Evolutionary conservation across 129 eudicot species (phyloP), one percentile per base, ranked within the genome.

Genomic region (Helianthus tuberosus): DNA sequence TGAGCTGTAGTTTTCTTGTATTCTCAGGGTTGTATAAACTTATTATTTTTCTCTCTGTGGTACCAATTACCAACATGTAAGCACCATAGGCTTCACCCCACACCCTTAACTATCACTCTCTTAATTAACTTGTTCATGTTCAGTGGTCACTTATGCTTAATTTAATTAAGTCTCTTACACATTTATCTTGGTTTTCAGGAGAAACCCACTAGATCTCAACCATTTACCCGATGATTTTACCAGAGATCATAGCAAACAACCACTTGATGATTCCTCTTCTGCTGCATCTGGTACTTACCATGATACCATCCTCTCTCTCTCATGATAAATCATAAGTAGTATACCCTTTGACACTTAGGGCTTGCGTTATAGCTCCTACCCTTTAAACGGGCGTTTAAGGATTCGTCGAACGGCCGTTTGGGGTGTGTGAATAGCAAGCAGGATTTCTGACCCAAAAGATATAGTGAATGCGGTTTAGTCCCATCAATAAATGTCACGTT

Each of bases 151-250:
- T 57, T 51, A 52, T 46, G 52, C n/a, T 51, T 50, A 13, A 50
- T 14, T 51, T 14, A 51, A 50, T 52, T 16, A 8, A 35, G 63
- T 65, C 54, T 25, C 51, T 49, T 41, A 48, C 73, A n/a, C 38
- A 32, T 15, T 16, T 38, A 25, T 66, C 15, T 52, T 71, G 25
- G 73, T 87, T 79, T 82, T 66, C 93, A 92, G 96, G 98, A 87
- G 74, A 44, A 85, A 78, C 73, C 96, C 98, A 27, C 69, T 89
- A 69, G 96, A 89, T 69, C 98, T 89, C 72, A 92, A 92, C 82
- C 86, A 87, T 83, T 82, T 92, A 72, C 98, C 98, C 3, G 96
- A 92, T 7, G 98, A 89, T 85, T 89, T 75, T 78, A 72, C 77
- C 12, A 69, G 73, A 68, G 89, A 86, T 61, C 93, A 87, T 79